Evolutionary conservation across 129 eudicot genomes (phyloP).

Genomic region (Rutidosis leptorrhynchoides): DNA sequence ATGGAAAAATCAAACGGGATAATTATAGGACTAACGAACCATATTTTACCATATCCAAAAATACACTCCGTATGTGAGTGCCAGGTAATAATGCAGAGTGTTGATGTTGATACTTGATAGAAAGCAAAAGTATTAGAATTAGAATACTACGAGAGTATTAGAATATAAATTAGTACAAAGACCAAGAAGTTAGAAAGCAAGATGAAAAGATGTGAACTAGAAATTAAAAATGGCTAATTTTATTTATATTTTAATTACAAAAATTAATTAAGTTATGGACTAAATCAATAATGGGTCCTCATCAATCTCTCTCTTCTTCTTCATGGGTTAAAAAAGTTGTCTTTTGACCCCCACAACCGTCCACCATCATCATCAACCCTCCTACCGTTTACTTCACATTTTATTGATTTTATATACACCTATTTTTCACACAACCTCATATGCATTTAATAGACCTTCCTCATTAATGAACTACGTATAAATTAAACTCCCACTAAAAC

Average conservation of each 20-base stretch:
- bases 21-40: too few relatives aligned
- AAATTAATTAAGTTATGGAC: too few relatives aligned
- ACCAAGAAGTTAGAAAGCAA: not conserved
- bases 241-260: not conserved
- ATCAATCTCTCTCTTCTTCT: not conserved
- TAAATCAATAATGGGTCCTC: slow-evolving; percentile 14
- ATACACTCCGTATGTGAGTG: too few relatives aligned
- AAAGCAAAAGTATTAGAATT: too few relatives aligned
- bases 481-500: slow-evolving; percentile 9
- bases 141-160: too few relatives aligned
- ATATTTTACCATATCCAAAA: too few relatives aligned
- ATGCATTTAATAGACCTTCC: slow-evolving; percentile 14
- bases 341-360: slow-evolving; percentile 23
- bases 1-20: too few relatives aligned
- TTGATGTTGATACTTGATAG: too few relatives aligned
- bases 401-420: slow-evolving; percentile 11
- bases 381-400: slow-evolving; percentile 17
- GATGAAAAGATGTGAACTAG: not conserved
- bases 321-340: not conserved
- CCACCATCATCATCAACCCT: slow-evolving; percentile 24
- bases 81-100: not conserved
- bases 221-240: not conserved
- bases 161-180: not conserved
- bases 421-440: not conserved
- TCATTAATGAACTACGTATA: slow-evolving; percentile 3